Conservation (phyloP, 192 early-diverging fungal genomes). For the Pilobolus umbonatus region DNA sequence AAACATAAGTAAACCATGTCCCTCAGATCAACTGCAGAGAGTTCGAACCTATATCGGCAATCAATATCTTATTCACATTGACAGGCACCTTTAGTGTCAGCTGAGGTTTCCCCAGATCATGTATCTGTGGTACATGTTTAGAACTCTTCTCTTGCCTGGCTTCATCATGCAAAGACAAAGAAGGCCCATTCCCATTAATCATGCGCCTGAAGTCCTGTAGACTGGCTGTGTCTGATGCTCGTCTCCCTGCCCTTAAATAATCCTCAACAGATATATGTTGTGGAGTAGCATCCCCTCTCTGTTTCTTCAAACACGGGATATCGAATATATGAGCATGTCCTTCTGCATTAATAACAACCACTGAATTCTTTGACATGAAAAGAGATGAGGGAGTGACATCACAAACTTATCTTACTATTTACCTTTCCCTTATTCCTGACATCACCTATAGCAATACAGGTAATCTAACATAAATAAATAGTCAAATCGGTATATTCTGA, state of each 20-base stretch:
- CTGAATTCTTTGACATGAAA: constrained; percentile 47
- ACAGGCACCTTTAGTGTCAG: constrained; percentile 50
- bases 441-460: constrained; percentile 53
- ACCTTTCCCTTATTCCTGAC: constrained; percentile 50
- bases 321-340: constrained; percentile 56
- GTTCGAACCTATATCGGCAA: constrained; percentile 50
- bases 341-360: constrained; percentile 53
- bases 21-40: background rate
- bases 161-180: background rate
- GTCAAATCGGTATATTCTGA: background rate
- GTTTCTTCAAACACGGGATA: constrained; percentile 27
- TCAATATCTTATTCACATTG: constrained; percentile 51
- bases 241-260: constrained; percentile 18
- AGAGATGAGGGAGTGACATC: background rate
- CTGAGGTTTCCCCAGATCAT: constrained; percentile 25
- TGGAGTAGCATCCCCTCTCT: background rate
- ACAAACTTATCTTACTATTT: background rate
- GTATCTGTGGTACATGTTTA: constrained; percentile 1
- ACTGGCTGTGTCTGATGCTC: constrained; percentile 25
- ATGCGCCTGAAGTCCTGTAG: constrained; percentile 24
- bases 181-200: constrained; percentile 12
- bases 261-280: constrained; percentile 26
- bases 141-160: background rate
- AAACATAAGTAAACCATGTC: background rate
- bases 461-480: constrained; percentile 38